Evolutionary conservation across 2,329 filamentous ascomycete species (phyloP), one percentile per base, ranked within the genome.

Genomic region (Aspergillus fumigatiaffinis): DNA sequence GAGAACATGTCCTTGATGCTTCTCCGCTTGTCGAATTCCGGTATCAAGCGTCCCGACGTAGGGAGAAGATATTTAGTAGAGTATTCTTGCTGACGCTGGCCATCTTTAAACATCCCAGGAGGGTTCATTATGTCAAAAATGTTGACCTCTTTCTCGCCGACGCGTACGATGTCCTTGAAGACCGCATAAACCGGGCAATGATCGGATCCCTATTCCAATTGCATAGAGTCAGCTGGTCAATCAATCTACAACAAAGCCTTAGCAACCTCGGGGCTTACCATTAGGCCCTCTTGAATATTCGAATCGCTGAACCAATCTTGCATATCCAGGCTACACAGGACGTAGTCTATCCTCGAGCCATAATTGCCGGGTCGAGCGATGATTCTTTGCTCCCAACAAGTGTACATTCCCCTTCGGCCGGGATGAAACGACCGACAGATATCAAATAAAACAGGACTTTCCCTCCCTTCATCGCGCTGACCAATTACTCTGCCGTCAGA

Each of bases 311-410:
- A 89, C 91, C 92, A 97, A 52, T 83, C 77, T 66, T 87, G 89
- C 79, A 96, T 89, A 38, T 84, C 83, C 44, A 87, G 80, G 62
- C 87, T 94, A 71, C 91, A 96, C 3, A 97, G 81, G 20, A 99
- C 84, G 73, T 96, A 97, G 73, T 99, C 94, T 65, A 97, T 97
- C 38, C 94, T 85, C 54, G 90, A 89, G 5, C 94, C 94, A 73
- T 89, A 95, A 71, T 97, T 97, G 2, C 90, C 92, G 3, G 93
- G 93, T n/a, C 94, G 83, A n/a, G 91, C 90, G 73, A 97, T 97
- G 69, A 92, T 89, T 71, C 90, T 92, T 52, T 91, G 92, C 62
- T 97, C 92, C 93, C 93, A 97, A 72, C 93, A 96, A 0, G 94
- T 97, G 72, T 91, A 97, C 94, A 99, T 97, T 59, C 91, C 91